Base-by-base conservation (phyloP, 345 rosid species). In the Gynandropsis gynandra region DNA sequence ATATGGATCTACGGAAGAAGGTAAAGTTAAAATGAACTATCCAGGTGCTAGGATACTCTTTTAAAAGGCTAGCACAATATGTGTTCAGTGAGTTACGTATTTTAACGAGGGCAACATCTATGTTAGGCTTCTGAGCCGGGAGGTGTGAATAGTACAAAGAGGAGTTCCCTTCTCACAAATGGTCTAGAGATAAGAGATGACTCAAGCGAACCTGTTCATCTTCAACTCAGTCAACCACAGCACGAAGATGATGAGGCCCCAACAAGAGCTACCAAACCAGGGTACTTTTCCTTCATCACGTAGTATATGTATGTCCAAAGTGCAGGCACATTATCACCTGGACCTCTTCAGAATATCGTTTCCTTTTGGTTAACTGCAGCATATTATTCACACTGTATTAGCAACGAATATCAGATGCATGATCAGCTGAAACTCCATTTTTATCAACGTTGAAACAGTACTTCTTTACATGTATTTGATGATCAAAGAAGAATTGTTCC, bases 151-250 rank as follows among this genome's bases (percentile, higher is more conserved):
- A 72, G 81, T 50, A 66, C 75, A 68, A 59, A 48, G 19, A 57
- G 58, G 43, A 65, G 32, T 50, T 42, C 72, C 56, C 62, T 76
- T 57, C 71, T 63, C 56, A 70, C 61, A 57, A 72, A 74, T 72
- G 72, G 78, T 64, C 74, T 57, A 50, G 65, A 52, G 53, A 56
- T 52, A 40, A 76, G 42, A 47, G 89, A 80, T 44, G 88, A 81
- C 58, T 72, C 76, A 5, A 68, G 65, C 54, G 66, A 51, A 49
- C 85, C 83, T 54, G 79, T 65, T 46, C 66, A 56, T 50, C 89
- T 85, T 72, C 93, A 74, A 59, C 80, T 79, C 56, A 77, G 82
- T 66, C 81, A 73, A 74, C 83, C 87, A 47, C 72, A 62, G 46
- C 79, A 76, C 41, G 66, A 62, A 58, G 64, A 42, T 53, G 56